phyloP scores from a whole-genome alignment of 2,329 filamentous ascomycete species.

The Cadophora sp. region DNA sequence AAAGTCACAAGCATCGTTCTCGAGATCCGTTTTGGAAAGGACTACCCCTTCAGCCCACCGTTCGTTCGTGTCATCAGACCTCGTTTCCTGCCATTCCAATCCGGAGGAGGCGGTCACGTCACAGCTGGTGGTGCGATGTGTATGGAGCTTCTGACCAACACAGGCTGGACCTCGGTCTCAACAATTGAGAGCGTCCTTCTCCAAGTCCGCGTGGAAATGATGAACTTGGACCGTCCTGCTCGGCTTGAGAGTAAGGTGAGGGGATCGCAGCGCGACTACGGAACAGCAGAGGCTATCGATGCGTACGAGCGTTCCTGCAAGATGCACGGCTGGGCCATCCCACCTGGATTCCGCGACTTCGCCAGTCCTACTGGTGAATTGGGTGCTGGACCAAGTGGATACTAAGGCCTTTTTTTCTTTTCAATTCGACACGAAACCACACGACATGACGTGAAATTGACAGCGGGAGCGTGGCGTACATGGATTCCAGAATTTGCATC shows the following conservation, averaged over 20 bases:
- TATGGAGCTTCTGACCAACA: conserved; percentile 84
- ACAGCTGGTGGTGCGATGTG: conserved; percentile 83
- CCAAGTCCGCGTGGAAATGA: conserved; percentile 80
- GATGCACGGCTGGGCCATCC: conserved; percentile 76
- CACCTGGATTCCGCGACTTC: conserved; percentile 59
- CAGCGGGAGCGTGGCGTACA: not conserved
- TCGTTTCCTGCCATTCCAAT: conserved; percentile 73
- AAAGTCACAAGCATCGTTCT: conserved; percentile 73
- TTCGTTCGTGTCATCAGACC: conserved; percentile 86
- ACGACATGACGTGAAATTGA: not conserved
- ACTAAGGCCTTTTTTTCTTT: not conserved
- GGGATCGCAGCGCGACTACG: conserved; percentile 59
- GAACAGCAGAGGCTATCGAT: conserved; percentile 71
- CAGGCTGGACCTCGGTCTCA: conserved; percentile 78
- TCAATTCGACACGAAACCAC: too few relatives aligned
- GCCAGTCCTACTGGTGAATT: not conserved
- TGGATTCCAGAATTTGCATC: not conserved
- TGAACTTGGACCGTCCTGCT: conserved; percentile 71
- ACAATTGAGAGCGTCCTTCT: conserved; percentile 81
- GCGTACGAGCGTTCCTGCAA: conserved; percentile 74
- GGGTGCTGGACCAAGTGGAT: not conserved
- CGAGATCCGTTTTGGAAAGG: conserved; percentile 80
- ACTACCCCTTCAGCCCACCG: conserved; percentile 80
- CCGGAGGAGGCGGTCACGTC: conserved; percentile 85
- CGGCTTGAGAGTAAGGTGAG: conserved; percentile 57